Base-by-base conservation (phyloP, 306 rosid species). In the Dryas alaskensis region DNA sequence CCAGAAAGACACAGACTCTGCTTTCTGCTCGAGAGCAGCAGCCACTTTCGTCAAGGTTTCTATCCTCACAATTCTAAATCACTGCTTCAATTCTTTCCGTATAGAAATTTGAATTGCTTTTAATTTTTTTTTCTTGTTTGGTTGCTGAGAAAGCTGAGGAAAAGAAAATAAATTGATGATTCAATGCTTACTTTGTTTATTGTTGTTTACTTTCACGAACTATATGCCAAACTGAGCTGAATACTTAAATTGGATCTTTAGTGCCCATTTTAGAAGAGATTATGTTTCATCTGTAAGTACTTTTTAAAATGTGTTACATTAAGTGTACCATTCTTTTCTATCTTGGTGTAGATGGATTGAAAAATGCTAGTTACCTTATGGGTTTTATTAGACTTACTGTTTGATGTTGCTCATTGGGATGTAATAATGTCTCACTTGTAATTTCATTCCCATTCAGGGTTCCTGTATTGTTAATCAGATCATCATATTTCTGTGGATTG, bases 11-110 rank as follows among this genome's bases (percentile, higher is more conserved):
- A 27, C 65, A 8, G 50, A 12, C 70, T 54, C 66, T 65, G 27
- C 61, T 83, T 72, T 16, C 78, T 73, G 10, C 76, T 68, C 49
- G 9, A 51, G 60, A 55, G 51, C 73, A 31, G 37, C 73, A 63
- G 11, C 74, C 76, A 62, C 70, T 81, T 40, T 69, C 77, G 10
- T 65, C 79, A 69, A 88, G 92, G 92, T 83, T 73, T 61, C 63
- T 58, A 10, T 78, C 62, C 51, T 65, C 73, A 16, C 57, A 7
- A 12, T 61, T 60, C 37, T 67, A 10, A 47, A 22, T 42, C 16
- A 8, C 3, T 37, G 25, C 16, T 69, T 45, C 7, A 27, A 10
- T 60, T 60, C n/a, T 8, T 14, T 52, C 14, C 5, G 19, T 42
- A n/a, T 10, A 8, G 27, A 11, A 25, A 51, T 14, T 60, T 22